Base-by-base conservation (phyloP, 768 basidiomycete genomes). In the Pholiota molesta region DNA sequence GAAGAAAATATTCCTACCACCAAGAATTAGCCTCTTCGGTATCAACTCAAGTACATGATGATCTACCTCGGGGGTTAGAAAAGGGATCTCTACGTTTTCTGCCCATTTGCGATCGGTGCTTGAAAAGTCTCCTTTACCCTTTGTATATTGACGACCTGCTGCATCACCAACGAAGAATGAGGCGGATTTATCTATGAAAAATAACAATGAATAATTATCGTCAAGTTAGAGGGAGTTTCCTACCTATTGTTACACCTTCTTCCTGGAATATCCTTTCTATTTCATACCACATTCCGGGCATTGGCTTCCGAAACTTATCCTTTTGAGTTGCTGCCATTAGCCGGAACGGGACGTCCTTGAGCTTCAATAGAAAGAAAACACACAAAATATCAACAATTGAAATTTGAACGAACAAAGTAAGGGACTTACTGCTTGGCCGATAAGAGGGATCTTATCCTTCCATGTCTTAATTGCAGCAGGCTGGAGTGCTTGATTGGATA, bases 91-190 rank as follows among this genome's bases (percentile, higher is more conserved):
- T 8, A 89, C 70, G 65, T 96, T 97, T 2, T 87, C 71, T 0
- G 95, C 94, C 81, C 89, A 93, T 74, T 96, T 94, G 47, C 90
- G 82, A 73, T 97, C 95, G 0, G 90, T 91, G 62, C 88, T 86
- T 7, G 90, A 83, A 71, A 91, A 92, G 75, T 97, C 95, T 28
- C 75, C 73, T 49, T 80, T 75, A 39, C 67, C 68, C 37, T 71
- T 73, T 17, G 75, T 55, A 62, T 79, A 81, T 52, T 77, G 71
- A 49, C 95, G 85, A 11, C 95, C 95, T 11, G 94, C 95, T 1
- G 94, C 94, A 67, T 97, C 95, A 2, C 95, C 95, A 0, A 97
- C 89, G 66, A 90, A 96, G 67, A 92, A 91, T 0, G 92, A 89
- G 0, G 77, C 45, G 0, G 69, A 60, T 65, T 85, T 82, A 71